phyloP scores from a whole-genome alignment of 2,329 filamentous ascomycete species.

The Arthrobotrys conoides region DNA sequence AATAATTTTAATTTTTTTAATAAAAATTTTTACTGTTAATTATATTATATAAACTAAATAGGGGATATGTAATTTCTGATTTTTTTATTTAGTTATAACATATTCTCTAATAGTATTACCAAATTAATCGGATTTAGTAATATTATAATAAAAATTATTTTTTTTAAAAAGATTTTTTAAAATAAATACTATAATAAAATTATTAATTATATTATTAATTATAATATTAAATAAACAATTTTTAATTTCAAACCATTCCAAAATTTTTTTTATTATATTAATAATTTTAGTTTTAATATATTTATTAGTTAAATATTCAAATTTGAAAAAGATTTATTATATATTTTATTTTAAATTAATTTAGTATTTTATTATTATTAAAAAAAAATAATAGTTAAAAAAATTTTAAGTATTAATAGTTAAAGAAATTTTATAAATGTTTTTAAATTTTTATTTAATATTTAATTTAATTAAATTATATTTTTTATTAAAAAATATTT shows the following conservation, averaged over 20 bases:
- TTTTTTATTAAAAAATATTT: not conserved
- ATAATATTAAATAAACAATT: conserved; percentile 6
- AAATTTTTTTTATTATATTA: not conserved
- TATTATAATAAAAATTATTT: not conserved
- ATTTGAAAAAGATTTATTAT: not conserved
- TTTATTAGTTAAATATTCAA: conserved; percentile 1
- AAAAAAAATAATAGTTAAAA: not conserved
- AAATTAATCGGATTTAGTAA: not conserved
- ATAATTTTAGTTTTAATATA: conserved; percentile 2
- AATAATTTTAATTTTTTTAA: not conserved
- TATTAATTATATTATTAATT: not conserved
- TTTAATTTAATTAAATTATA: not conserved
- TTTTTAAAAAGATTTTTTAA: not conserved
- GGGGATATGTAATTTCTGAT: not conserved
- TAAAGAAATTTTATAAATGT: not conserved
- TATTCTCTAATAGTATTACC: not conserved
- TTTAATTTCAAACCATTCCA: not conserved
- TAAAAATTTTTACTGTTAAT: not conserved
- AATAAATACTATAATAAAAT: not conserved
- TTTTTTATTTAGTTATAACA: not conserved
- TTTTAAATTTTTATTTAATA: not conserved
- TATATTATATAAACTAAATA: not conserved
- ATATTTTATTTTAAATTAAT: not conserved
- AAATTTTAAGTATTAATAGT: not conserved
- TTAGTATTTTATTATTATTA: not conserved